These are phyloP conservation scores for Knoxdaviesia proteae DNA, from an alignment of 2,329 filamentous ascomycete genomes.

Conservation along the genomic window DNA sequence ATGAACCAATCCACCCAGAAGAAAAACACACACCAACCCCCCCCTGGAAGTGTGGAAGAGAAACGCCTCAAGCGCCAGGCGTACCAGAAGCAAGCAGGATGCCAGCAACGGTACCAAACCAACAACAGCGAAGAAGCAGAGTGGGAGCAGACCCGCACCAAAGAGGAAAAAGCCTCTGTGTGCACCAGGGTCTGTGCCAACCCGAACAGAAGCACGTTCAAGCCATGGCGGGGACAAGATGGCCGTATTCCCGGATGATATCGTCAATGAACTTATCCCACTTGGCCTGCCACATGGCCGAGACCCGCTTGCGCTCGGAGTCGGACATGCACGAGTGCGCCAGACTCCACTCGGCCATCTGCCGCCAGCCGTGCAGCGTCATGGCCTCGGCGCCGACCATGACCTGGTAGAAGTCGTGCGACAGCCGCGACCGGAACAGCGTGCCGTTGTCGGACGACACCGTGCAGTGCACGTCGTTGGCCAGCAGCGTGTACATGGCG, in stretches of 20 bases:
- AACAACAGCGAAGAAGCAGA: too few relatives aligned
- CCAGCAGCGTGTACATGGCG: slow-evolving; percentile 44
- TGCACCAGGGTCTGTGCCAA: too few relatives aligned
- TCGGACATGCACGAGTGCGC: slow-evolving; percentile 33
- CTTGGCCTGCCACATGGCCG: slow-evolving; percentile 24
- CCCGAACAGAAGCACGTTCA: too few relatives aligned
- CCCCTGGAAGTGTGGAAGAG: too few relatives aligned
- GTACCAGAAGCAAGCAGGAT: too few relatives aligned
- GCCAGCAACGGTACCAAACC: too few relatives aligned
- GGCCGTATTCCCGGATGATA: slow-evolving; percentile 23
- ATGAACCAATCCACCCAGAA: too few relatives aligned
- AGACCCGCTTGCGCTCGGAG: slow-evolving; percentile 16
- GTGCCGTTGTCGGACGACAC: slow-evolving; percentile 59
- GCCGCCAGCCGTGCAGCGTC: slow-evolving; percentile 49
- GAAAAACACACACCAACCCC: too few relatives aligned
- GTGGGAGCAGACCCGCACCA: too few relatives aligned
- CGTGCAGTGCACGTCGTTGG: slow-evolving; percentile 54
- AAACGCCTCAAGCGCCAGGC: too few relatives aligned
- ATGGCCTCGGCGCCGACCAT: slow-evolving; percentile 49
- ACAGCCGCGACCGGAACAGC: slow-evolving; percentile 50
- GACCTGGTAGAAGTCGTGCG: slow-evolving; percentile 59
- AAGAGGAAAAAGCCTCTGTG: too few relatives aligned
- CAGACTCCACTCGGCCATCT: slow-evolving; percentile 42
- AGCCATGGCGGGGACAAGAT: neutral
- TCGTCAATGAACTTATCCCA: slow-evolving; percentile 39